phyloP scores from a whole-genome alignment of 2,329 filamentous ascomycete genomes.

The Tolypocladium paradoxum region DNA sequence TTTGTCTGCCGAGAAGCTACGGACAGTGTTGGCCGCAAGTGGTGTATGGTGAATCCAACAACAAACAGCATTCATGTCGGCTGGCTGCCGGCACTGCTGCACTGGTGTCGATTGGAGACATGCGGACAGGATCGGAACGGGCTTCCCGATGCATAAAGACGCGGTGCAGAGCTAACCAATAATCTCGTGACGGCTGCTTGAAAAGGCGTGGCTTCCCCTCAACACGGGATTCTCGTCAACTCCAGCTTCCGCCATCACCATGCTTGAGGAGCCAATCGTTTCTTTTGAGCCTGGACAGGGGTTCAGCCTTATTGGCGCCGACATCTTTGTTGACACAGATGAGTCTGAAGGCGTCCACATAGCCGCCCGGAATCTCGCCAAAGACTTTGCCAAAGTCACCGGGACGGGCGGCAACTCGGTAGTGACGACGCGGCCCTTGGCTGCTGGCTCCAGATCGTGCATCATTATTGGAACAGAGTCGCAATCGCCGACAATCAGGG shows the following conservation, averaged over 20 bases:
- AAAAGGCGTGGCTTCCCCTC: neutral
- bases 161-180: neutral
- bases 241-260: constrained; percentile 1
- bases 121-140: neutral
- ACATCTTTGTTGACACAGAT: constrained; percentile 17
- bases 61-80: too few relatives aligned
- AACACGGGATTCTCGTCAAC: neutral
- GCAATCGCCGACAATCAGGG: constrained; percentile 9
- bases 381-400: constrained; percentile 16
- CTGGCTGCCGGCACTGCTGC: too few relatives aligned
- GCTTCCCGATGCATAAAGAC: neutral
- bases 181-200: neutral
- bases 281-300: constrained; percentile 11
- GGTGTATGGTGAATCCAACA: too few relatives aligned
- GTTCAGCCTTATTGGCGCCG: constrained; percentile 17
- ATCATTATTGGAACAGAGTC: constrained; percentile 13
- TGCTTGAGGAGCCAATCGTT: constrained; percentile 16
- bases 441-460: constrained; percentile 4
- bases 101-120: too few relatives aligned
- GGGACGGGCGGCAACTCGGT: constrained; percentile 4
- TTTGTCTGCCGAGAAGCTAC: too few relatives aligned
- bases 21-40: too few relatives aligned
- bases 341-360: constrained; percentile 22
- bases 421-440: constrained; percentile 1
- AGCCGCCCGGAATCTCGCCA: constrained; percentile 18